Percentiles rank a stretch among this genome's conserved stretches.
phyloP scores from a whole-genome alignment of 805 yeast genomes.

The Candida silvatica region DNA sequence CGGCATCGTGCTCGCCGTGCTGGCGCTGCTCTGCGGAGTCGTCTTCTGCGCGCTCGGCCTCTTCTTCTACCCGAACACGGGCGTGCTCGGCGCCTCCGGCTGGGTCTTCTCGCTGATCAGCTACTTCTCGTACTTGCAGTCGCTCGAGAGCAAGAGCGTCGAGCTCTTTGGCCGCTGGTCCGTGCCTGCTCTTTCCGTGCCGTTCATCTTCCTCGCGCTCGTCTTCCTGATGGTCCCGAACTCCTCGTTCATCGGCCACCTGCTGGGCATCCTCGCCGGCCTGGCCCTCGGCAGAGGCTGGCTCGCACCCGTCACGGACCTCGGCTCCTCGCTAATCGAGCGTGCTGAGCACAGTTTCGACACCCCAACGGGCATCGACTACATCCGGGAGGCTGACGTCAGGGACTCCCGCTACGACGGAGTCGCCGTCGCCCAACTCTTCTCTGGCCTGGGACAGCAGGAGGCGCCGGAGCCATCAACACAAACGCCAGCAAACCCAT shows the following conservation, averaged over 20 bases:
- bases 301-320: slow-evolving; percentile 43
- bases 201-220: slow-evolving; percentile 43
- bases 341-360: too few relatives aligned
- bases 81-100: slow-evolving; percentile 64
- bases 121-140: slow-evolving; percentile 40
- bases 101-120: slow-evolving; percentile 64
- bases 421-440: too few relatives aligned
- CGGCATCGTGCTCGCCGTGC: slow-evolving; percentile 66
- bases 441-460: too few relatives aligned
- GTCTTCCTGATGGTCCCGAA: slow-evolving; percentile 50
- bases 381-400: slow-evolving; percentile 54
- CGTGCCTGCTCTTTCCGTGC: slow-evolving; percentile 53
- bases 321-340: too few relatives aligned
- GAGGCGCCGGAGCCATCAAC: too few relatives aligned
- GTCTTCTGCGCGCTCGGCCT: slow-evolving; percentile 47
- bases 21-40: slow-evolving; percentile 63
- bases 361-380: too few relatives aligned
- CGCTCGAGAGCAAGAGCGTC: slow-evolving; percentile 11
- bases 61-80: slow-evolving; percentile 36
- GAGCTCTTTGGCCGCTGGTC: slow-evolving; percentile 24
- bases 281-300: slow-evolving; percentile 51
- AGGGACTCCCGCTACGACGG: too few relatives aligned
- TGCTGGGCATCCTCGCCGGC: slow-evolving; percentile 60
- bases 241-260: slow-evolving; percentile 68
- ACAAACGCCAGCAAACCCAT: too few relatives aligned